Base-by-base conservation (phyloP, 1,284 basidiomycete species). In the Retiboletus fuscus region DNA sequence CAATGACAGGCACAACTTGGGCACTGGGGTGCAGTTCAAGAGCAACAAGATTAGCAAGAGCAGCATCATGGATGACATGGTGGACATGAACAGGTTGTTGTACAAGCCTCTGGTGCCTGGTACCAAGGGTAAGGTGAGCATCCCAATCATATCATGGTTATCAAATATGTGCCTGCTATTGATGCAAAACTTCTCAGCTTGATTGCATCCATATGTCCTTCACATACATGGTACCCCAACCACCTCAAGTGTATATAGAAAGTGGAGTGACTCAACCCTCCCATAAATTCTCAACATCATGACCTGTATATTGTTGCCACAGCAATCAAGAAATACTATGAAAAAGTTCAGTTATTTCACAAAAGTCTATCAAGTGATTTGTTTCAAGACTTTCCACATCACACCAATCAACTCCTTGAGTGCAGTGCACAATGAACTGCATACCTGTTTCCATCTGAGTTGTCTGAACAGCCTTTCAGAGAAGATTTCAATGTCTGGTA, bases 21-120 rank as follows among this genome's bases (percentile, higher is more conserved):
- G 91, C 71, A 93, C 95, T n/a, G 95, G 96, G 84, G 87, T 86
- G 74, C 97, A 99, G 87, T 99, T 99, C 93, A 94, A 93, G 88
- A 95, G 92, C 88, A 99, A 99, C 92, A 97, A 99, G 86, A 97
- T 97, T 83, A 93, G 91, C 87, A 98, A 98, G 91, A 94, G 93
- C 80, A 95, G 92, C 74, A 97, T 99, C 75, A 96, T 99, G 61
- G 97, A 99, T 80, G 97, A 98, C 83, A 98, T 97, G 96, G 96
- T 97, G 71, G 90, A 91, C 73, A 94, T 96, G 73, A 99, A 99
- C 86, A 88, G 91, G 58, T 85, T 99, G 66, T 88, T 99, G 46
- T 99, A 93, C 91, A 96, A 96, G 88, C 91, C 92, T 24, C 89
- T 92, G 47, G 85, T 84, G 69, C 81, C 85, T n/a, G 86, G 86